These are phyloP conservation scores for Dalbergia cochinchinensis DNA, from an alignment of 306 rosid genomes.

Conservation along the genomic window DNA sequence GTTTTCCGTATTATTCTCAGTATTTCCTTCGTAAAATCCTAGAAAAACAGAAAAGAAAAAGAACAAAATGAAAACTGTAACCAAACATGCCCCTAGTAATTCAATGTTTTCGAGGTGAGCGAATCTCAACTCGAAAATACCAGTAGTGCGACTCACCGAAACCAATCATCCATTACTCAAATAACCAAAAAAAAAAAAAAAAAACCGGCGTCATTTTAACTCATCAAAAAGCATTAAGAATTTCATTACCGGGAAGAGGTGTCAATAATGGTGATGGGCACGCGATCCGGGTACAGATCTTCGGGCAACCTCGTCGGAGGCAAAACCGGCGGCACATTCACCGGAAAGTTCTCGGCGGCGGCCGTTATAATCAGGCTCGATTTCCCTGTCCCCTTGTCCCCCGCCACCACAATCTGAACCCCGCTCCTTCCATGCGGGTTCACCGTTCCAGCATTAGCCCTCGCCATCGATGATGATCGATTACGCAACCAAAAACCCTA, in stretches of 20 bases:
- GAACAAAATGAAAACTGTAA: no score
- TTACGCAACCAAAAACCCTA: conserved; percentile 15
- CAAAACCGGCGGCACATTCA: conserved; percentile 77
- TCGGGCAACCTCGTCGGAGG: conserved; percentile 91
- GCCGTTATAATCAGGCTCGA: conserved; percentile 93
- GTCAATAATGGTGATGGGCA: conserved; percentile 89
- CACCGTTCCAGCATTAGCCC: conserved; percentile 58
- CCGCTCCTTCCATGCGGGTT: conserved; percentile 64
- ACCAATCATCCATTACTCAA: not conserved
- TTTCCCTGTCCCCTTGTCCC: conserved; percentile 90
- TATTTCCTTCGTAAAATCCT: no score
- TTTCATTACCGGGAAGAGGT: conserved; percentile 81
- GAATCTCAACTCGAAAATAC: conserved; percentile 14
- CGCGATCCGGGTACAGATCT: conserved; percentile 90
- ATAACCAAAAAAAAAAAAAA: not conserved
- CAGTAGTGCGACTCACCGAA: not conserved
- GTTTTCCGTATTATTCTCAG: no score
- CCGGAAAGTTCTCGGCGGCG: conserved; percentile 79
- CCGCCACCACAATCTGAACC: conserved; percentile 93
- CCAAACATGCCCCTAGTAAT: no score
- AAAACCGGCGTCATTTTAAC: not conserved
- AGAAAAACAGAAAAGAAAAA: no score
- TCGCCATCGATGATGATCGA: conserved; percentile 59
- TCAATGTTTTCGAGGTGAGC: not conserved
- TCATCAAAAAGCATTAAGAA: not conserved